These are phyloP conservation scores for Limtongozyma cylindracea DNA, from an alignment of 805 yeast genomes.

Conservation along the genomic window DNA sequence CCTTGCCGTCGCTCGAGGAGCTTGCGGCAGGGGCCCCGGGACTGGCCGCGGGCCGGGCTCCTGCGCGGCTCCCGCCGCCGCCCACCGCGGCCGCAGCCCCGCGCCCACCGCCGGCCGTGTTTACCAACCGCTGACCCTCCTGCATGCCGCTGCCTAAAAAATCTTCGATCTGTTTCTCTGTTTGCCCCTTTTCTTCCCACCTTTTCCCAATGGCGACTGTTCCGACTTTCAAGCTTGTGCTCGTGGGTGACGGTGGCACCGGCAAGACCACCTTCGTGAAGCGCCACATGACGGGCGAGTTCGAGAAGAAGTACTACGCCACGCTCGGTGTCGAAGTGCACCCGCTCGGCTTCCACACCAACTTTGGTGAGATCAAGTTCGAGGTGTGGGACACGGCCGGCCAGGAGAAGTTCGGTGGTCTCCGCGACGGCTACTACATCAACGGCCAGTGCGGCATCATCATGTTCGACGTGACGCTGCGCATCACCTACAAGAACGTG, in stretches of 20 bases:
- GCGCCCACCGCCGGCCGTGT: no score
- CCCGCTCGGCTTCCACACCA: conserved; percentile 94
- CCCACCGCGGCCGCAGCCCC: no score
- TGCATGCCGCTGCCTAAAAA: no score
- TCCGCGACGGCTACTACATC: conserved; percentile 98
- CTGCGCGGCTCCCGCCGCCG: no score
- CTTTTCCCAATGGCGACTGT: conserved; percentile 9
- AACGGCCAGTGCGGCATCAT: conserved; percentile 99
- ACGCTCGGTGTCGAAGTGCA: conserved; percentile 99
- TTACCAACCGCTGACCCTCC: no score
- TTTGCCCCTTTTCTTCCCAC: no score
- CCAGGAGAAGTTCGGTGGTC: conserved; percentile 98
- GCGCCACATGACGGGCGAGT: conserved; percentile 98
- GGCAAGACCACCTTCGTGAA: conserved; percentile 99
- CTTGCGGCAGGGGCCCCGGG: no score
- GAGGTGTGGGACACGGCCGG: conserved; percentile 99
- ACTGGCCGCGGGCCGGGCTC: no score
- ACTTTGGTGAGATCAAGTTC: conserved; percentile 95
- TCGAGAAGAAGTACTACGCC: conserved; percentile 96
- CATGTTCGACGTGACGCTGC: conserved; percentile 98
- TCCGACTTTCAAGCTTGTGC: conserved; percentile 94
- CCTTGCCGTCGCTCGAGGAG: no score
- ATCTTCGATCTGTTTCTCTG: no score
- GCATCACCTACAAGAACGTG: conserved; percentile 98
- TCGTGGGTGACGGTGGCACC: conserved; percentile 99